These are phyloP conservation scores for Trametes villosa DNA, from an alignment of 768 basidiomycete species.

Conservation along the genomic window DNA sequence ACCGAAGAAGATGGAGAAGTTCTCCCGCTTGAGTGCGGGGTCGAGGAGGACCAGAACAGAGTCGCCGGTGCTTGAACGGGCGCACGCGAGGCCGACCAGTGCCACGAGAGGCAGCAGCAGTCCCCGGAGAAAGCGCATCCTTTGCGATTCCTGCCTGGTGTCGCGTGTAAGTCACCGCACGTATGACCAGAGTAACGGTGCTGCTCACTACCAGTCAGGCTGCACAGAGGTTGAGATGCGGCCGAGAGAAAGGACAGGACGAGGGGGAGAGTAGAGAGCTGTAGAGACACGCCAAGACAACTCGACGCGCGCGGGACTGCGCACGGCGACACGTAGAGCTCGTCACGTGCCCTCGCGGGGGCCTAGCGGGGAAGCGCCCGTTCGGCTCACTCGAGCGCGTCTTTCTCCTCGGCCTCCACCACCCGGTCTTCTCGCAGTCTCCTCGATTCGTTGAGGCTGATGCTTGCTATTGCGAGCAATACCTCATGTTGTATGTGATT, in stretches of 20 bases:
- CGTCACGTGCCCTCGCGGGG: slow-evolving; percentile 9
- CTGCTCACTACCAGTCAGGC: background rate
- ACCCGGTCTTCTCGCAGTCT: background rate
- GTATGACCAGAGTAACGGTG: background rate
- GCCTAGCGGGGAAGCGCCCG: too few species aligned
- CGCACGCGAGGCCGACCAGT: slow-evolving; percentile 16
- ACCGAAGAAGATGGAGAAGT: slow-evolving; percentile 84
- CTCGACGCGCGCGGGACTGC: slow-evolving; percentile 19
- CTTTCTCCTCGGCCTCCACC: background rate
- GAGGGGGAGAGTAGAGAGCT: background rate
- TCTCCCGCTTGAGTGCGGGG: slow-evolving; percentile 59
- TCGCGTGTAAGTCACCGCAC: too few species aligned
- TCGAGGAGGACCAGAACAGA: slow-evolving; percentile 88
- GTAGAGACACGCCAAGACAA: slow-evolving; percentile 19
- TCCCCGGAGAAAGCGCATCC: slow-evolving; percentile 24
- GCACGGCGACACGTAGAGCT: slow-evolving; percentile 24
- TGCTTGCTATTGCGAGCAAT: too few species aligned
- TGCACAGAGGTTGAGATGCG: background rate
- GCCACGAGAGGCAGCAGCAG: slow-evolving; percentile 22
- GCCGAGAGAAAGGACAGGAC: slow-evolving; percentile 5
- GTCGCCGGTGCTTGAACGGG: slow-evolving; percentile 73
- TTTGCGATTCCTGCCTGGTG: background rate
- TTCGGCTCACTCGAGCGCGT: background rate
- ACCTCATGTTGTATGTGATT: too few species aligned
- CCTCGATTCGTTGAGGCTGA: too few species aligned